phyloP scores from a whole-genome alignment of 495 filamentous ascomycete genomes.

The Tetracladium setigerum region DNA sequence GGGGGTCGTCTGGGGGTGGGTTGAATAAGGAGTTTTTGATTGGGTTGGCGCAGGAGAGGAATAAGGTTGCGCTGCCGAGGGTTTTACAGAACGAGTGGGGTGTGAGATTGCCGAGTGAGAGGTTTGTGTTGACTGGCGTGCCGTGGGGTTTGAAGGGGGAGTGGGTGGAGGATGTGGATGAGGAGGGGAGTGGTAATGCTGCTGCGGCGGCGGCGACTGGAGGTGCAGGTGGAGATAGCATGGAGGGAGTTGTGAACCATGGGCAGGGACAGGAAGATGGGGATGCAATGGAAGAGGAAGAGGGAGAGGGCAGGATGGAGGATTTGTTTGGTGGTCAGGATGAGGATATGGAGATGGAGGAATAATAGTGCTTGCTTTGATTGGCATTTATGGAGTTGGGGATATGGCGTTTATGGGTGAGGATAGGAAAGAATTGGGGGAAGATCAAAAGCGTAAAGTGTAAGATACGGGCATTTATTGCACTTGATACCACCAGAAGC shows the following conservation, averaged over 20 bases:
- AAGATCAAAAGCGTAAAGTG: no score
- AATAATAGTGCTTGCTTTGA: neutral
- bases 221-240: slow-evolving; percentile 37
- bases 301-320: slow-evolving; percentile 21
- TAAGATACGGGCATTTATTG: no score
- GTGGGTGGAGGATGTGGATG: slow-evolving; percentile 52
- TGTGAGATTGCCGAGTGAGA: slow-evolving; percentile 78
- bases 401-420: neutral
- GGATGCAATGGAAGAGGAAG: slow-evolving; percentile 2
- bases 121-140: slow-evolving; percentile 80
- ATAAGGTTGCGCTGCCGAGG: slow-evolving; percentile 70
- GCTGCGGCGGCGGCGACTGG: slow-evolving; percentile 29
- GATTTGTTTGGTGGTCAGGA: slow-evolving; percentile 21
- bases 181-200: slow-evolving; percentile 30
- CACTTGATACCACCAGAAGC: no score
- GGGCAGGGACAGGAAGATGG: slow-evolving; percentile 38
- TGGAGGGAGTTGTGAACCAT: slow-evolving; percentile 54
- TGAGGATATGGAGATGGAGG: slow-evolving; percentile 17
- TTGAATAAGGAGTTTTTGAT: slow-evolving; percentile 81
- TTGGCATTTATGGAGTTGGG: slow-evolving; percentile 11
- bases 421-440: no score
- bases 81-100: slow-evolving; percentile 68
- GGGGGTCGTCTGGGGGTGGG: slow-evolving; percentile 34
- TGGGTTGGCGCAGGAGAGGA: slow-evolving; percentile 76
- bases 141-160: slow-evolving; percentile 78